phyloP scores from a whole-genome alignment of 768 basidiomycete species.

The Myochromella boudieri region DNA sequence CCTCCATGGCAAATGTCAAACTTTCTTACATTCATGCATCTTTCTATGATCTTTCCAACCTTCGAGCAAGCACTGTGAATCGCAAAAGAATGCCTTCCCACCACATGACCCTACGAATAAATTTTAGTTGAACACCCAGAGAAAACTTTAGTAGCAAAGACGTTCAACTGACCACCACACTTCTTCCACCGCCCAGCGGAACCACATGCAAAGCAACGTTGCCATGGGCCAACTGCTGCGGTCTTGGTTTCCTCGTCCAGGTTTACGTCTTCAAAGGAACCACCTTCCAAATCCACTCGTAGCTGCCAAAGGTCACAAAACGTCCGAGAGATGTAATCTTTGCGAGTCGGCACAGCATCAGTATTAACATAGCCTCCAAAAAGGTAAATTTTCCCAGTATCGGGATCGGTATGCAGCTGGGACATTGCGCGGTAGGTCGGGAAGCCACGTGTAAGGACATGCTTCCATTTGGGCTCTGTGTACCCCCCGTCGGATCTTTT shows the following conservation, averaged over 20 bases:
- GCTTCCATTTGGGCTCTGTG: conserved; percentile 28
- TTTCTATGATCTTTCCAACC: conserved; percentile 33
- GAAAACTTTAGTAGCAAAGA: background rate
- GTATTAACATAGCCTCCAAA: conserved; percentile 42
- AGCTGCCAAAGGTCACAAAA: conserved; percentile 41
- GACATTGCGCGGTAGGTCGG: conserved; percentile 38
- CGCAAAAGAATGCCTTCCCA: conserved; percentile 27
- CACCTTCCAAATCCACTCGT: conserved; percentile 32
- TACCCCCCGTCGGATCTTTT: conserved; percentile 2
- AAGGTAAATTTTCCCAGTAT: conserved; percentile 33
- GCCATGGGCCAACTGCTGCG: conserved; percentile 35
- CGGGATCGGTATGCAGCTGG: conserved; percentile 30
- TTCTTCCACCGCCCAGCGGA: conserved; percentile 37
- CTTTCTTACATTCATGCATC: conserved; percentile 13
- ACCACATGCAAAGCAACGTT: conserved; percentile 38
- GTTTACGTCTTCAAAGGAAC: conserved; percentile 35
- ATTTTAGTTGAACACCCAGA: background rate
- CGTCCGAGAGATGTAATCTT: conserved; percentile 23
- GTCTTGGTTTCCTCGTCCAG: conserved; percentile 35
- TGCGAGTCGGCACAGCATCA: conserved; percentile 31
- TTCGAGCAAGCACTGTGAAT: conserved; percentile 23
- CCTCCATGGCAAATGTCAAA: no score
- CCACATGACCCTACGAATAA: conserved; percentile 14
- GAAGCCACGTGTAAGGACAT: conserved; percentile 38
- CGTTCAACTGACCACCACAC: conserved; percentile 33